These are phyloP conservation scores for Teunomyces aglyptinius DNA, from an alignment of 805 yeast genomes.

Conservation along the genomic window DNA sequence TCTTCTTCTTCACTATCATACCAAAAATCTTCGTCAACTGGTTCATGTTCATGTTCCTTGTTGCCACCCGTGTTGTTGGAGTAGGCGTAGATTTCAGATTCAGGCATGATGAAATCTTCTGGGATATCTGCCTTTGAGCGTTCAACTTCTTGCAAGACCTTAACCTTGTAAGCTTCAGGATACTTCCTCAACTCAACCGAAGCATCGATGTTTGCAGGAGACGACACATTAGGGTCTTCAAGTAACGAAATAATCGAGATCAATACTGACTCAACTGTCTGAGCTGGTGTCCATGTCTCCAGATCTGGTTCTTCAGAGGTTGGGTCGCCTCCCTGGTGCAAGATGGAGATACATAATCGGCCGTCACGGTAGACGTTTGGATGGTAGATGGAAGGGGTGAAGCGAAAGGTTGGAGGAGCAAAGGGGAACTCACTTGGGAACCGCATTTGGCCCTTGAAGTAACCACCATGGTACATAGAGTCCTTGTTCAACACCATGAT, in stretches of 20 bases:
- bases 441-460: conserved; percentile 89
- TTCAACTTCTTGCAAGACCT: conserved; percentile 79
- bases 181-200: conserved; percentile 85
- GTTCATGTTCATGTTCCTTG: conserved; percentile 50
- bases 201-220: conserved; percentile 97
- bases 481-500: conserved; percentile 89
- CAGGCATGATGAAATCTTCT: conserved; percentile 79
- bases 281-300: conserved; percentile 94
- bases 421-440: conserved; percentile 92
- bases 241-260: conserved; percentile 86
- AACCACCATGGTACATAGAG: conserved; percentile 91
- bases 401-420: conserved; percentile 88
- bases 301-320: conserved; percentile 88
- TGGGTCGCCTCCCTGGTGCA: conserved; percentile 89
- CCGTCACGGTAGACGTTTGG: conserved; percentile 96
- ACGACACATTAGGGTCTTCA: conserved; percentile 89
- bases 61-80: conserved; percentile 30
- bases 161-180: conserved; percentile 69
- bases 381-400: conserved; percentile 90
- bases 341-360: conserved; percentile 84
- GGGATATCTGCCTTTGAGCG: conserved; percentile 85
- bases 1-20: conserved; percentile 56
- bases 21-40: conserved; percentile 82
- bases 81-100: conserved; percentile 50
- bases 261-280: conserved; percentile 86